Percentiles rank a stretch among this genome's conserved stretches.
Conservation (phyloP, 148 eudicot species). For the Rhododendron ovatum region DNA sequence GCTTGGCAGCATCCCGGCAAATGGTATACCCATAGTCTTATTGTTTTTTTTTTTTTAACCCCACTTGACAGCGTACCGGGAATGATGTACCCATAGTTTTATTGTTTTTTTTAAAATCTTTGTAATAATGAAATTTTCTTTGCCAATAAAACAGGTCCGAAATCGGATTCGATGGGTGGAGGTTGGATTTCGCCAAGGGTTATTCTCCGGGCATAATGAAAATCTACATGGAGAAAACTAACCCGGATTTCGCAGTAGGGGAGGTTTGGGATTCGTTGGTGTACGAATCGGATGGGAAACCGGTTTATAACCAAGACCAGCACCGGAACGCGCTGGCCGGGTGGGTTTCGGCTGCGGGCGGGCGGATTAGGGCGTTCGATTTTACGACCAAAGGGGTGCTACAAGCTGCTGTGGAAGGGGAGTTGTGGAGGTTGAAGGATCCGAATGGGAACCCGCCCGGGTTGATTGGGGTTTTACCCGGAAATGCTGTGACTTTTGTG, state of each 20-base stretch:
- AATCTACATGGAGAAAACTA: slow-evolving; percentile 38
- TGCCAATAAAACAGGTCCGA: slow-evolving; percentile 20
- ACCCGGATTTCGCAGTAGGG: slow-evolving; percentile 61
- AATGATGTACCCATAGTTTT: too few species aligned
- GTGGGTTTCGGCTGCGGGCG: slow-evolving; percentile 52
- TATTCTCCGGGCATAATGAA: slow-evolving; percentile 52
- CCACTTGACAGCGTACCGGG: too few species aligned
- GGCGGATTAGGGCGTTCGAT: slow-evolving; percentile 52
- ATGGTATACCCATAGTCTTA: too few species aligned
- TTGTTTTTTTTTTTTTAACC: too few species aligned
- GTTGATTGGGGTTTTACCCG: slow-evolving; percentile 50
- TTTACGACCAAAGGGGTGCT: slow-evolving; percentile 71
- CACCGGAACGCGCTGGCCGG: slow-evolving; percentile 41
- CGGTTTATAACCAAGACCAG: slow-evolving; percentile 40
- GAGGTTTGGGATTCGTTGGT: slow-evolving; percentile 52
- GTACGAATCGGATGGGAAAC: slow-evolving; percentile 34
- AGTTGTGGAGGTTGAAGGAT: slow-evolving; percentile 69
- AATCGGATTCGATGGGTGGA: slow-evolving; percentile 57
- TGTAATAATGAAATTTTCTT: neutral
- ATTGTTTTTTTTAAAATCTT: too few species aligned
- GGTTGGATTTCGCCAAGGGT: slow-evolving; percentile 68
- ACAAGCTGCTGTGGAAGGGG: slow-evolving; percentile 57
- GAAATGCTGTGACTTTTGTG: slow-evolving; percentile 55
- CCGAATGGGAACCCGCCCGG: slow-evolving; percentile 57
- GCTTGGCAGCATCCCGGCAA: too few species aligned